phyloP scores from a whole-genome alignment of 2,329 filamentous ascomycete species.

The Penicillium griseofulvum region DNA sequence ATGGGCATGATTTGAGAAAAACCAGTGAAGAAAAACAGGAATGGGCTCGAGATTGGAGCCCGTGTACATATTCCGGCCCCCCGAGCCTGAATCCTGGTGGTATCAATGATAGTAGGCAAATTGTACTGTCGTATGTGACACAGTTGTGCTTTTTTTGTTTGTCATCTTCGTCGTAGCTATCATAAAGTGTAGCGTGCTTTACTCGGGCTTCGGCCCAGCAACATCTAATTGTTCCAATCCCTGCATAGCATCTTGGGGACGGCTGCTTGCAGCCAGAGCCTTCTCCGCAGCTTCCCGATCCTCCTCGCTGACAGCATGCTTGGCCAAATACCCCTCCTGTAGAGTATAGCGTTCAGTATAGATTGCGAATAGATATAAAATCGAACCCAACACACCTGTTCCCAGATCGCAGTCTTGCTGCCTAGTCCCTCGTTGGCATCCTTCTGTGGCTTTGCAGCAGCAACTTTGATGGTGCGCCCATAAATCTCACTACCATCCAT shows the following conservation, averaged over 20 bases:
- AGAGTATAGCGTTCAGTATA: conserved; percentile 25
- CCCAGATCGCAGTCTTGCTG: conserved; percentile 93
- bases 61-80: conserved; percentile 41
- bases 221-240: conserved; percentile 90
- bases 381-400: conserved; percentile 66
- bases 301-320: conserved; percentile 81
- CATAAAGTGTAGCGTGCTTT: conserved; percentile 30
- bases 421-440: conserved; percentile 82
- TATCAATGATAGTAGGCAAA: conserved; percentile 30
- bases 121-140: conserved; percentile 23
- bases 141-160: conserved; percentile 15
- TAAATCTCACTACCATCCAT: conserved; percentile 98
- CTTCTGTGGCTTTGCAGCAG: conserved; percentile 87
- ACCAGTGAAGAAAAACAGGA: conserved; percentile 12
- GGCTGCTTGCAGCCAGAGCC: conserved; percentile 53
- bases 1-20: conserved; percentile 19
- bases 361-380: neutral
- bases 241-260: conserved; percentile 84
- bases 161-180: conserved; percentile 23
- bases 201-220: conserved; percentile 81
- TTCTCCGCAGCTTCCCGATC: conserved; percentile 63
- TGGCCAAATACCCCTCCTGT: conserved; percentile 89
- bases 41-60: conserved; percentile 28
- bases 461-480: conserved; percentile 87
- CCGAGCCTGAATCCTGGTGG: conserved; percentile 23